Evolutionary conservation across 371 early-diverging fungal genomes (phyloP).

Genomic region (Quaeritorhiza haematococci): DNA sequence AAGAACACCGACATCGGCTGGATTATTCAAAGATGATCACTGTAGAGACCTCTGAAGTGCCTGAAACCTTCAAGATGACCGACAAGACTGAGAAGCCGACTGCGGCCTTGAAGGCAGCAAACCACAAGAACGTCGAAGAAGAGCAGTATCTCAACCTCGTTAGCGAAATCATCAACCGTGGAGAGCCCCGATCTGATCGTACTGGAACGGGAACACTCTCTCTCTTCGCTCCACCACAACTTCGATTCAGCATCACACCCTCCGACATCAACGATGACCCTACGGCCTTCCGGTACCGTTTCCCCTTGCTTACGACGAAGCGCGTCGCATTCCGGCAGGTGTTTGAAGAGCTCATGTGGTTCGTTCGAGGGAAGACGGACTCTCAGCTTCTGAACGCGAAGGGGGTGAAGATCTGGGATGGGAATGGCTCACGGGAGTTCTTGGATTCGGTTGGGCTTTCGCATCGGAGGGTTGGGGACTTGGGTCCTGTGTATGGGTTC

Average conservation of each 20-base stretch:
- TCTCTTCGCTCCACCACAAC: constrained; percentile 88
- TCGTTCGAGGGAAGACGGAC: constrained; percentile 96
- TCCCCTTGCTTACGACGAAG: constrained; percentile 98
- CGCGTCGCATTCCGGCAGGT: constrained; percentile 89
- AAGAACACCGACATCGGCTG: no score
- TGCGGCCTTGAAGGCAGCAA: no score
- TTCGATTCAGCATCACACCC: constrained; percentile 85
- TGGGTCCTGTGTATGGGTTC: constrained; percentile 99
- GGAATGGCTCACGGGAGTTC: constrained; percentile 90
- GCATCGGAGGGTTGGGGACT: constrained; percentile 84
- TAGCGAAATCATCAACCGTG: constrained; percentile 70
- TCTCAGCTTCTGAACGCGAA: constrained; percentile 73
- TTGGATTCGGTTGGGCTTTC: constrained; percentile 81
- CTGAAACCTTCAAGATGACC: no score
- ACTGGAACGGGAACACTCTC: constrained; percentile 97
- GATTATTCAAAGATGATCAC: no score
- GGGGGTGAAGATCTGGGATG: constrained; percentile 96
- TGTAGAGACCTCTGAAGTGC: no score
- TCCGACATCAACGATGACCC: no score
- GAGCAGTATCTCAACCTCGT: constrained; percentile 88
- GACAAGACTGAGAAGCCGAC: no score
- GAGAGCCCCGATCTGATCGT: constrained; percentile 81
- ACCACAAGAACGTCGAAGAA: constrained; percentile 81
- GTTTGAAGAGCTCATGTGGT: constrained; percentile 97
- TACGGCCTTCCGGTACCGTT: constrained; percentile 63